phyloP scores from a whole-genome alignment of 2,329 filamentous ascomycete genomes.

The Hypomyces perniciosus region DNA sequence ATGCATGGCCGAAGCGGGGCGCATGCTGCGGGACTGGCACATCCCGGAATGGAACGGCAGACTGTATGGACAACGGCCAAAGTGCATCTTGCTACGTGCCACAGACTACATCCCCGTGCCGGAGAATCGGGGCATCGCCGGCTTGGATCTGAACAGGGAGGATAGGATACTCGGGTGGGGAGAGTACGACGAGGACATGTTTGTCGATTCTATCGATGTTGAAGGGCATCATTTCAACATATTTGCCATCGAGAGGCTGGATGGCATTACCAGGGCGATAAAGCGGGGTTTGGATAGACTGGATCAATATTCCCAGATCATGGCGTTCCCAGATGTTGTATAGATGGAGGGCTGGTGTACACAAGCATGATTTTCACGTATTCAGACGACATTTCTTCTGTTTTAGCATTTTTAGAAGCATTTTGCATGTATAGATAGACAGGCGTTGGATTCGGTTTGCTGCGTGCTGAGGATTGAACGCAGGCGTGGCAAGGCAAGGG shows the following conservation, averaged over 20 bases:
- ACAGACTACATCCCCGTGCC: conserved; percentile 31
- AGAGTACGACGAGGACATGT: conserved; percentile 37
- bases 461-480: too few relatives aligned
- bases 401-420: too few relatives aligned
- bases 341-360: not conserved
- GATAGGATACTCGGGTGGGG: conserved; percentile 45
- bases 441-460: too few relatives aligned
- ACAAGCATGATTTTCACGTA: too few relatives aligned
- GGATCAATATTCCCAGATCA: conserved; percentile 11
- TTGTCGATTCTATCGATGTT: conserved; percentile 41
- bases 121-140: conserved; percentile 19
- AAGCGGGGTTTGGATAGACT: conserved; percentile 13
- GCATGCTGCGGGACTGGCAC: conserved; percentile 36
- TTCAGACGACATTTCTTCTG: too few relatives aligned
- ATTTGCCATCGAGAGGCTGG: conserved; percentile 30
- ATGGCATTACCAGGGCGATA: conserved; percentile 23
- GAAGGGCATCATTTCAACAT: conserved; percentile 48
- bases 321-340: conserved; percentile 4
- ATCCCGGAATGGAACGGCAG: conserved; percentile 33
- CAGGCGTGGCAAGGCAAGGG: too few relatives aligned
- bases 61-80: conserved; percentile 28
- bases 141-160: conserved; percentile 39
- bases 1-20: conserved; percentile 37
- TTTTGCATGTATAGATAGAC: too few relatives aligned
- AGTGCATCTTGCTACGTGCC: conserved; percentile 41